Evolutionary conservation across 108 stramenopile species (phyloP), one percentile per base, ranked within the genome.

Genomic region (Fragilariopsis cylindrus): DNA sequence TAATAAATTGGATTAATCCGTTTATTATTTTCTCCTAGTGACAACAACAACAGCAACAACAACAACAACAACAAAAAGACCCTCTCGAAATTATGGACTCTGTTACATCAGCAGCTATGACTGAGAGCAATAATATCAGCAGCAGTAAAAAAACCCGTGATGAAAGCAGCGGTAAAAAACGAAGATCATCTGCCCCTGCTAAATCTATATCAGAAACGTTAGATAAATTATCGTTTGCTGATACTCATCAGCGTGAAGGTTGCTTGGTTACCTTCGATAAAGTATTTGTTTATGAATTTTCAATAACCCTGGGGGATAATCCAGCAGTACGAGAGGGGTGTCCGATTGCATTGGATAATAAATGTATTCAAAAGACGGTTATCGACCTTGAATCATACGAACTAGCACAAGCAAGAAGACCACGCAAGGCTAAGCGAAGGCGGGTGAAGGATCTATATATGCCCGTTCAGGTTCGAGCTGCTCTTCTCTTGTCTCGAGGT

Each of bases 311-410:
- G 12, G 79, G 79, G 12, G 73, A 80, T 55, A 74, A 80, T 66
- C 79, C 79, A 11, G 69, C 79, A 8, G 45, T 45, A 46, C 18
- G 75, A 44, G 75, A 76, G 21, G 75, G 75, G 8, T 76, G 75
- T 40, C 75, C 75, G 4, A 62, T 76, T 41, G 52, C 55, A 7
- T 40, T 76, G 12, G 69, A 68, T 18, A 47, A 57, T 43, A 21
- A 60, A 52, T 53, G 54, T 42, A 4, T 76, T 4, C 48, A 48
- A 19, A 76, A 60, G n/a, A 41, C 39, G 12, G 67, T 43, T 8
- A 39, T 76, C 4, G 69, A 62, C 40, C 49, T 76, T 11, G 68
- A 76, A 12, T 52, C 48, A 5, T 76, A 69, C 52, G 75, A 76
- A 56, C 7, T 56, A 43, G 40, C 50, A 57, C 7, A 66, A 43